Percentiles rank a stretch among this genome's conserved stretches.
phyloP scores from a whole-genome alignment of 139 green algal genomes.

The Chlamydomonas sphaeroides region DNA sequence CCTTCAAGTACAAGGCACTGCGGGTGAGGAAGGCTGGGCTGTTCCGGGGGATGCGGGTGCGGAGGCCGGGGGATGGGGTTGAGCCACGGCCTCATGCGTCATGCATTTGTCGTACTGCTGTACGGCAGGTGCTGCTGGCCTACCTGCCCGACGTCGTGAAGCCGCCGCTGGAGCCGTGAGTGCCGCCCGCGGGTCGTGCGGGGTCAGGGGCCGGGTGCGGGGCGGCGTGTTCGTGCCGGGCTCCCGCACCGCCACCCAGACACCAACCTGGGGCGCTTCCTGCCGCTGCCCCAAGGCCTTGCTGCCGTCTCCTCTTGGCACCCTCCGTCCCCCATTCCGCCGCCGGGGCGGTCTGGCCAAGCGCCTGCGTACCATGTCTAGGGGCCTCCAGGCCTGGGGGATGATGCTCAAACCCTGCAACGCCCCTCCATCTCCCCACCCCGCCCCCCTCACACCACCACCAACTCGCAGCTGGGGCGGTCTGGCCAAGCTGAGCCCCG shows the following conservation, averaged over 20 bases:
- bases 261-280: no score
- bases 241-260: neutral
- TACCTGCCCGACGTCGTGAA: neutral
- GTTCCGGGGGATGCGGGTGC: neutral
- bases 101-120: neutral
- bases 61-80: neutral
- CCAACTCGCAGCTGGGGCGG: neutral
- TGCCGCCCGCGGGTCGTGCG: neutral
- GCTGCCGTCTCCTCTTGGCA: neutral
- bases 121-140: neutral
- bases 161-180: neutral
- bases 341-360: neutral
- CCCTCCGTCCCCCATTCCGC: neutral
- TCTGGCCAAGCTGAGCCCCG: neutral
- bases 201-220: neutral
- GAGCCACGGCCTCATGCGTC: neutral
- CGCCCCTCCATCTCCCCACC: no score
- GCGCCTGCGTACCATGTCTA: no score
- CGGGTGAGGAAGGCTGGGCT: neutral
- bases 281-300: neutral
- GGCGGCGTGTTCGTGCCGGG: neutral
- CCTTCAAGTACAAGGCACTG: neutral
- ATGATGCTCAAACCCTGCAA: no score
- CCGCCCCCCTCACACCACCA: no score
- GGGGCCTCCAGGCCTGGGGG: no score